Conservation (phyloP, 2,329 filamentous ascomycete genomes). For the Chrysoporthe austroafricana region DNA sequence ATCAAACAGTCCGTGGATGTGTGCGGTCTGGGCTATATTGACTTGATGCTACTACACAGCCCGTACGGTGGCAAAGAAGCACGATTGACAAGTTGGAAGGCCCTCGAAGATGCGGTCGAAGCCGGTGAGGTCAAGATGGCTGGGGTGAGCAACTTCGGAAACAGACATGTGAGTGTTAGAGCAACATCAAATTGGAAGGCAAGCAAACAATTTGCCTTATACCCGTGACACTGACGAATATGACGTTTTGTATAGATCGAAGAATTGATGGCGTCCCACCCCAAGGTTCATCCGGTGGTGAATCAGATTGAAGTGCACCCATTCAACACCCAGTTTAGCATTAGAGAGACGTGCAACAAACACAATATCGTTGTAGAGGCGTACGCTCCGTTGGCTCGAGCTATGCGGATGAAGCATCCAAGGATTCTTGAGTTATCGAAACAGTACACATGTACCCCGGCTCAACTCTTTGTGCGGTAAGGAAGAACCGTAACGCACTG, state of each 20-base stretch:
- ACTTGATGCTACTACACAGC: constrained; percentile 78
- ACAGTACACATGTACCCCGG: constrained; percentile 72
- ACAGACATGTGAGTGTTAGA: constrained; percentile 64
- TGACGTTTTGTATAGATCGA: constrained; percentile 54
- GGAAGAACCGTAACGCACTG: constrained; percentile 10
- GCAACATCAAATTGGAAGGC: neutral
- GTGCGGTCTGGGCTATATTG: constrained; percentile 73
- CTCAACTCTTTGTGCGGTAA: constrained; percentile 70
- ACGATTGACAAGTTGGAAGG: constrained; percentile 74
- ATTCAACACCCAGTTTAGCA: constrained; percentile 74
- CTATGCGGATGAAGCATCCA: constrained; percentile 69
- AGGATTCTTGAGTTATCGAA: constrained; percentile 63
- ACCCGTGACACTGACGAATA: constrained; percentile 9
- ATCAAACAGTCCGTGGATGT: constrained; percentile 68
- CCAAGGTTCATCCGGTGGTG: constrained; percentile 66
- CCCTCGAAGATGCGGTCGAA: constrained; percentile 74
- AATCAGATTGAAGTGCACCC: constrained; percentile 85
- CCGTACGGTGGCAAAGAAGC: constrained; percentile 74
- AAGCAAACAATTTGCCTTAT: neutral
- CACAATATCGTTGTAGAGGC: constrained; percentile 75
- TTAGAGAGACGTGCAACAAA: constrained; percentile 67
- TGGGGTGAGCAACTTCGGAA: constrained; percentile 79
- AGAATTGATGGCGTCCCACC: constrained; percentile 67
- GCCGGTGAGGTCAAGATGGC: constrained; percentile 72
- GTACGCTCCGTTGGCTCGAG: constrained; percentile 77